A percentile compares a stretch with the other conserved stretches of the same genome.
Evolutionary conservation across 805 yeast species (phyloP).

Genomic region (Ogataea populi-albae): DNA sequence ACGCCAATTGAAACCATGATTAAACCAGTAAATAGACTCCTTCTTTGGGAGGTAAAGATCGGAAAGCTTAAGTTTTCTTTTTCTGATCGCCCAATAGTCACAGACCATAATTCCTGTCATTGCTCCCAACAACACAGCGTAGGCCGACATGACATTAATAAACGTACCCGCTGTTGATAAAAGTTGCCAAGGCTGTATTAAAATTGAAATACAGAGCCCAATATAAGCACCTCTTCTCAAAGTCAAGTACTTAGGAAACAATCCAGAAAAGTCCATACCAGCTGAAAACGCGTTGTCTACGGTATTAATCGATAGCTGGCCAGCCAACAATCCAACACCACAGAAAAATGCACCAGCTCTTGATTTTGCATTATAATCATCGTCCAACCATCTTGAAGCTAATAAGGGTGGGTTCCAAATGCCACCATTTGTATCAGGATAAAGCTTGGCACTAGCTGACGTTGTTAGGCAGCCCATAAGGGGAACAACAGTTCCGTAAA

Average conservation of each 20-base stretch:
- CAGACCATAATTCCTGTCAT: slow-evolving; percentile 68
- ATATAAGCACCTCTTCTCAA: slow-evolving; percentile 46
- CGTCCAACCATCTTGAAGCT: slow-evolving; percentile 29
- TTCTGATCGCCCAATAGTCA: slow-evolving; percentile 65
- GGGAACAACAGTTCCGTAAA: slow-evolving; percentile 10
- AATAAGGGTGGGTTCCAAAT: slow-evolving; percentile 49
- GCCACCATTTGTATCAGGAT: slow-evolving; percentile 36
- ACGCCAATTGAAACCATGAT: slow-evolving; percentile 52
- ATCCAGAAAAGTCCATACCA: slow-evolving; percentile 50
- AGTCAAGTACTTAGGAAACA: slow-evolving; percentile 42
- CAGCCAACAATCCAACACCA: slow-evolving; percentile 34
- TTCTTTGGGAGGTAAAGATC: slow-evolving; percentile 53
- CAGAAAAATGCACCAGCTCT: slow-evolving; percentile 50
- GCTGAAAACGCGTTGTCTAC: slow-evolving; percentile 42
- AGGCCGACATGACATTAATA: slow-evolving; percentile 18
- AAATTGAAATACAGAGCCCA: slow-evolving; percentile 34
- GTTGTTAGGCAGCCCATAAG: slow-evolving; percentile 45
- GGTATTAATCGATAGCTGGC: slow-evolving; percentile 40
- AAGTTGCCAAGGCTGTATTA: slow-evolving; percentile 39
- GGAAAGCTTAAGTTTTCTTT: slow-evolving; percentile 38
- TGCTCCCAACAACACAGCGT: slow-evolving; percentile 47
- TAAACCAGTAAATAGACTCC: slow-evolving; percentile 54
- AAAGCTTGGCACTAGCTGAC: slow-evolving; percentile 48
- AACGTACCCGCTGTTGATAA: slow-evolving; percentile 35
- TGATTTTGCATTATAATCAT: slow-evolving; percentile 33